Evolutionary conservation across 2,329 filamentous ascomycete species (phyloP).

Genomic region (Tympanopsis confertula): DNA sequence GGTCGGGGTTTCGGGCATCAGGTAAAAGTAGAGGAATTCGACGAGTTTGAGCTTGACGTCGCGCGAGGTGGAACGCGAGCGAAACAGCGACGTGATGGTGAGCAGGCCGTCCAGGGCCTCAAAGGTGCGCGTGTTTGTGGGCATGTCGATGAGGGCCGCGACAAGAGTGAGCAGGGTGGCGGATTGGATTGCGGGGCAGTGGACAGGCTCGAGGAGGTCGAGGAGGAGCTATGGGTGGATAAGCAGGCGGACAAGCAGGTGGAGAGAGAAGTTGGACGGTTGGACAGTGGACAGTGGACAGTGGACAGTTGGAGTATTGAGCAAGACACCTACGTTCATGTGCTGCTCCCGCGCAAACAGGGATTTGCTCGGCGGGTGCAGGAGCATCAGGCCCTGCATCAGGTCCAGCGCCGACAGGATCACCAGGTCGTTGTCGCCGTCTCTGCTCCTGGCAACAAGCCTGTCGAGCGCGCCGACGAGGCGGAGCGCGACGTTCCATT

Average conservation of each 20-base stretch:
- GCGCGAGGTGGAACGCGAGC: slow-evolving; percentile 70
- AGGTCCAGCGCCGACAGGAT: slow-evolving; percentile 81
- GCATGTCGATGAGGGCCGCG: slow-evolving; percentile 74
- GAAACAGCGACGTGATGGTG: slow-evolving; percentile 86
- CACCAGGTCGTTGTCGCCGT: slow-evolving; percentile 75
- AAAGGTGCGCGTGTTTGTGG: slow-evolving; percentile 81
- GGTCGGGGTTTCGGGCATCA: slow-evolving; percentile 71
- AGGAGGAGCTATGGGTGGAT: slow-evolving; percentile 56
- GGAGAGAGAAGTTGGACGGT: not conserved
- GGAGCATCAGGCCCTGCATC: slow-evolving; percentile 74
- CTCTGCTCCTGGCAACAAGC: slow-evolving; percentile 69
- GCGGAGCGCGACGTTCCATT: slow-evolving; percentile 89
- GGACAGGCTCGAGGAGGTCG: slow-evolving; percentile 83
- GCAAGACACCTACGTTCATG: slow-evolving; percentile 63
- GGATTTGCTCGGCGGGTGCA: slow-evolving; percentile 80
- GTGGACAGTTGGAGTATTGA: slow-evolving; percentile 1
- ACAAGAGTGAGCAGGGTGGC: slow-evolving; percentile 83
- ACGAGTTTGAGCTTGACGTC: slow-evolving; percentile 93
- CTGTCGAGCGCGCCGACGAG: slow-evolving; percentile 78
- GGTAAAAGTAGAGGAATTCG: slow-evolving; percentile 96
- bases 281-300: slow-evolving; percentile 3
- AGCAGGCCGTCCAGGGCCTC: slow-evolving; percentile 84
- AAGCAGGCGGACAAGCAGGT: slow-evolving; percentile 2
- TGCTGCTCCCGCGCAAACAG: slow-evolving; percentile 82
- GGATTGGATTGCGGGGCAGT: slow-evolving; percentile 84